These are phyloP conservation scores for Agroathelia rolfsii DNA, from an alignment of 1,284 basidiomycete species.

Conservation along the genomic window DNA sequence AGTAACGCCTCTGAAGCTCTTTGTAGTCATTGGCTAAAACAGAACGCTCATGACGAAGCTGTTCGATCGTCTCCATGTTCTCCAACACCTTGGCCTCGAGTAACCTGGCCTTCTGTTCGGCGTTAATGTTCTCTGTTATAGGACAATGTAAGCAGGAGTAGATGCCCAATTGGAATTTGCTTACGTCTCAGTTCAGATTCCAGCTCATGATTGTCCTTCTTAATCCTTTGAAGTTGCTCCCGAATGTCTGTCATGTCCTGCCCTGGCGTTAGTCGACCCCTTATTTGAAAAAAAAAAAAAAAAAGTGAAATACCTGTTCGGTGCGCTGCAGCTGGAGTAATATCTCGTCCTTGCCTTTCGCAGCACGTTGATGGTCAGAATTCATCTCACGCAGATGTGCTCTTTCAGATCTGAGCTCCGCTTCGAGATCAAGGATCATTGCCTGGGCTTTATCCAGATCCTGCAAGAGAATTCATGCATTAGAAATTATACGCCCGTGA, in stretches of 20 bases:
- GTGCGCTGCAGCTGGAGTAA: slow-evolving; percentile 54
- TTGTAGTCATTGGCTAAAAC: slow-evolving; percentile 58
- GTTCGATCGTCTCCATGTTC: slow-evolving; percentile 58
- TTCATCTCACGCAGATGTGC: slow-evolving; percentile 48
- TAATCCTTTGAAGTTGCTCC: slow-evolving; percentile 52
- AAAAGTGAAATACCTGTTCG: too few species aligned
- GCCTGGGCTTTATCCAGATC: slow-evolving; percentile 59
- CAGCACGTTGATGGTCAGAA: slow-evolving; percentile 49
- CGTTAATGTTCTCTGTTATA: slow-evolving; percentile 42
- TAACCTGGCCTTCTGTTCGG: slow-evolving; percentile 58
- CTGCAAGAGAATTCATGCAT: slow-evolving; percentile 25
- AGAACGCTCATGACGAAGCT: slow-evolving; percentile 63
- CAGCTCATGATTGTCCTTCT: slow-evolving; percentile 58
- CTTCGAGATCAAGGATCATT: slow-evolving; percentile 58
- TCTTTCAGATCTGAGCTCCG: slow-evolving; percentile 57
- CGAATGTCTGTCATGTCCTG: slow-evolving; percentile 73
- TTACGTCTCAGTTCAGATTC: slow-evolving; percentile 59
- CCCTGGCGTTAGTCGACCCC: slow-evolving; percentile 2
- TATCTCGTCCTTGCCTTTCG: slow-evolving; percentile 54
- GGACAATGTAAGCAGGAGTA: slow-evolving; percentile 1
- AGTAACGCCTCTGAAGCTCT: slow-evolving; percentile 53
- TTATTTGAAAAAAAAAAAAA: too few species aligned
- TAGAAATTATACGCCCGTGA: slow-evolving; percentile 1
- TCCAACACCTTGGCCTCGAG: slow-evolving; percentile 55
- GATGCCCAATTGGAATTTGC: slow-evolving; percentile 13